These are phyloP conservation scores for Trichoderma reesei DNA, from an alignment of 495 filamentous ascomycete species.

Conservation along the genomic window DNA sequence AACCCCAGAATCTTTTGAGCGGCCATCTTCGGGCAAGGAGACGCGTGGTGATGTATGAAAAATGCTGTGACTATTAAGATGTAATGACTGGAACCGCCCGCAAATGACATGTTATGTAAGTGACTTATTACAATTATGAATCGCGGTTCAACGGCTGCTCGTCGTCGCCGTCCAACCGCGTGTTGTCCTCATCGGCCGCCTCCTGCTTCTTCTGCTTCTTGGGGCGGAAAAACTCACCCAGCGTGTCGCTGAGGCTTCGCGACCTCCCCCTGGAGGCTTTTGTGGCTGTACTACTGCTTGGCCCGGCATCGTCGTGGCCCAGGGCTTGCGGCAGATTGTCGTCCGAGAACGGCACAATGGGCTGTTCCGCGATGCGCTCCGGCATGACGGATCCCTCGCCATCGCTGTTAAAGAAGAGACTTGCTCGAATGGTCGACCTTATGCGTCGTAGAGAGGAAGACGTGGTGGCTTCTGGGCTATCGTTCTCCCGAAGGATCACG, in stretches of 20 bases:
- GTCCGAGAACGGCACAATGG: conserved; percentile 2
- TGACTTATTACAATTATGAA: background rate
- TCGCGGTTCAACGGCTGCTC: background rate
- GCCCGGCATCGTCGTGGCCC: conserved; percentile 16
- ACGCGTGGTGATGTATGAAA: background rate
- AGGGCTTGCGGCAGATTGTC: conserved; percentile 12
- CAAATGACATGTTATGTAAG: background rate
- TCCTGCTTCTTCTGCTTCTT: conserved; percentile 18
- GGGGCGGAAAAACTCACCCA: conserved; percentile 35
- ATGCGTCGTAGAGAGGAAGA: conserved; percentile 20
- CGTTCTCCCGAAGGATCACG: conserved; percentile 28
- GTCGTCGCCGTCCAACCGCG: background rate
- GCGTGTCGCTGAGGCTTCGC: conserved; percentile 38
- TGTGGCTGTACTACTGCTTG: conserved; percentile 9
- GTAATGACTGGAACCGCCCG: conserved; percentile 2
- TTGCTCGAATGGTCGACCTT: conserved; percentile 29
- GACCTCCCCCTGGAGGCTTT: conserved; percentile 19
- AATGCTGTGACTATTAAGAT: background rate
- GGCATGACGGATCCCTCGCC: conserved; percentile 15
- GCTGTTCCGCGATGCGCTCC: conserved; percentile 11
- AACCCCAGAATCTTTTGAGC: too few relatives aligned
- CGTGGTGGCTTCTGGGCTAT: conserved; percentile 22
- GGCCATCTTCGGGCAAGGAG: background rate
- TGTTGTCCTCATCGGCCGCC: background rate
- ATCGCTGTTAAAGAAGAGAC: conserved; percentile 31